These are phyloP conservation scores for Acanthamoeba sp. DNA, from an alignment of 208 protist species.

Conservation along the genomic window DNA sequence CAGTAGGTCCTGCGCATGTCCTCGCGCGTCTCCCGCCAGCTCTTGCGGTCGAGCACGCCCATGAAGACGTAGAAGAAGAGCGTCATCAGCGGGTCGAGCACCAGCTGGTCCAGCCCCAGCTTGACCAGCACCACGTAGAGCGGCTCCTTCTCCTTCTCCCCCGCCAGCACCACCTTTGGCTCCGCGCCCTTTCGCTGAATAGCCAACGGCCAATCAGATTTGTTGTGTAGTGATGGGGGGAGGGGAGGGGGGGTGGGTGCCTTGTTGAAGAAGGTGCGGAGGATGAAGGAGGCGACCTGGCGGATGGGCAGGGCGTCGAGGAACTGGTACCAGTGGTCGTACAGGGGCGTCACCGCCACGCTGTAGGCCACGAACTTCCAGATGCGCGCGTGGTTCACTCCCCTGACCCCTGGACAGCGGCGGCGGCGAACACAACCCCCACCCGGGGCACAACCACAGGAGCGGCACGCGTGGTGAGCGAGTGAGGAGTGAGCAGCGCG, in stretches of 20 bases:
- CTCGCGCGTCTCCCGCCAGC: neutral
- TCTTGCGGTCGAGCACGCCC: constrained; percentile 25
- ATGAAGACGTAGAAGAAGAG: constrained; percentile 26
- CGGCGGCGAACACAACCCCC: neutral
- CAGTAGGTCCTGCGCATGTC: constrained; percentile 31
- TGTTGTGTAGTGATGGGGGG: neutral
- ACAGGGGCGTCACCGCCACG: constrained; percentile 23
- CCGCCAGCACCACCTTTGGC: neutral
- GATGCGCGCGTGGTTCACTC: constrained; percentile 1
- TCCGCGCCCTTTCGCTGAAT: neutral
- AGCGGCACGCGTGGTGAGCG: too few relatives aligned
- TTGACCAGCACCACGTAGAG: constrained; percentile 1
- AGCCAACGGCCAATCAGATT: neutral
- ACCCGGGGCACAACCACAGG: neutral
- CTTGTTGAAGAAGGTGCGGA: neutral
- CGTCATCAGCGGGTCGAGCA: constrained; percentile 20
- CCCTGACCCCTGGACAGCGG: neutral
- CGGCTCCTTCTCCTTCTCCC: constrained; percentile 2
- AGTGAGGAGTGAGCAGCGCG: too few relatives aligned
- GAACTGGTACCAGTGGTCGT: constrained; percentile 21
- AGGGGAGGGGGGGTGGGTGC: neutral
- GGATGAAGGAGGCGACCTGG: neutral
- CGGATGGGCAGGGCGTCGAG: neutral
- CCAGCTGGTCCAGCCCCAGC: constrained; percentile 42
- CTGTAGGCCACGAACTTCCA: constrained; percentile 39